Evolutionary conservation across 768 basidiomycete genomes (phyloP), one percentile per base, ranked within the genome.

Genomic region (Boletus vinaceobasis): DNA sequence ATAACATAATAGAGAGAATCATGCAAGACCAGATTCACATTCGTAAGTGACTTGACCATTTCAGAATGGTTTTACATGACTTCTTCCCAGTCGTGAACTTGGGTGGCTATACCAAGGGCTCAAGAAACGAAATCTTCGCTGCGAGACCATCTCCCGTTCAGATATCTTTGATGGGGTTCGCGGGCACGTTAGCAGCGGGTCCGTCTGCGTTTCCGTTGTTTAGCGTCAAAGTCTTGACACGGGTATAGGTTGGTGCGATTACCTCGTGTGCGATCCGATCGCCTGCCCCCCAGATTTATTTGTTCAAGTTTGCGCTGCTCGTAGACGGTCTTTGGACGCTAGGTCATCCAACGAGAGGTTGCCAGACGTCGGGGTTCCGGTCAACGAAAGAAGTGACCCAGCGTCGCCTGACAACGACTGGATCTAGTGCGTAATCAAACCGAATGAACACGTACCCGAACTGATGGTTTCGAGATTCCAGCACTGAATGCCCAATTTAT

Each of bases 71-170:
- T 36, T 7, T 39, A 23, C 49, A 19, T 36, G 13, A 63, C 47
- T 9, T 43, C 1, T 48, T 44, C 13, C 38, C 57, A 78, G 77
- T 79, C 23, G 66, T 79, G 48, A 77, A 79, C 53, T 60, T 78
- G 2, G 76, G 74, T 5, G 79, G 79, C 10, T 81, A 81, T 55
- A 81, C 79, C 31, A 81, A 79, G 60, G 80, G 78, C 15, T 75
- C 79, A 2, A 65, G 74, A 52, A 81, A 81, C 53, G 79, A 81
- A 48, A 72, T 81, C 17, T 81, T 81, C 43, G 80, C 80, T 14
- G 76, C 74, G 1, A 71, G 79, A 26, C 75, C 77, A 15, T 73
- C 73, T 46, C 80, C 79, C 3, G 63, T 81, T 10, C 79, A 81
- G 60, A 67, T 80, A 48, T 76, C 77, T 36, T 60, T 77, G 19